These are phyloP conservation scores for Hippophae tibetana DNA, from an alignment of 306 rosid species.

Conservation along the genomic window DNA sequence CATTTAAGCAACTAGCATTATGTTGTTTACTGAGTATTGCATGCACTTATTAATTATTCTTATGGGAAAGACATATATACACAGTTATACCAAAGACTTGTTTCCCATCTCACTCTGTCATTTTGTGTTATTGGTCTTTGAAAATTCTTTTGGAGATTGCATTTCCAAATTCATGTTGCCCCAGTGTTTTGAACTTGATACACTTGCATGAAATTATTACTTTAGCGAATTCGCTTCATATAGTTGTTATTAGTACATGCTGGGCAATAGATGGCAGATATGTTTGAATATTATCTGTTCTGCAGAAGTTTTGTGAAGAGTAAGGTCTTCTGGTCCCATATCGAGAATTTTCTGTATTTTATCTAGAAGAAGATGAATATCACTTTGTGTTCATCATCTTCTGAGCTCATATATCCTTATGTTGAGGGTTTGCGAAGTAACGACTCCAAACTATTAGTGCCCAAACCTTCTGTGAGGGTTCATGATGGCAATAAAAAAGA, in stretches of 20 bases:
- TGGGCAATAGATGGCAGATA: neutral
- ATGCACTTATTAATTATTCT: too few relatives aligned
- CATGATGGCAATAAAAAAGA: constrained; percentile 32
- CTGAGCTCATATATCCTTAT: constrained; percentile 32
- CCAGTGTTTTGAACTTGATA: too few relatives aligned
- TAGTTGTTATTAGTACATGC: neutral
- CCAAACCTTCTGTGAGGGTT: constrained; percentile 30
- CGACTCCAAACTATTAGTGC: constrained; percentile 19
- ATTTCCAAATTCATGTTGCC: too few relatives aligned
- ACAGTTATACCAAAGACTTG: too few relatives aligned
- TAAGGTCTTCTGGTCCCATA: neutral
- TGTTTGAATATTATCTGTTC: neutral
- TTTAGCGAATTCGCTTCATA: neutral
- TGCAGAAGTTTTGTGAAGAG: neutral
- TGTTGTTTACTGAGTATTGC: too few relatives aligned
- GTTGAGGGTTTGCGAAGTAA: constrained; percentile 30
- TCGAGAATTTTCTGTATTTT: neutral
- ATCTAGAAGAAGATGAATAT: constrained; percentile 33
- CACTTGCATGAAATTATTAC: neutral
- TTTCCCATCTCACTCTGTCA: too few relatives aligned
- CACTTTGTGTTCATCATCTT: constrained; percentile 33
- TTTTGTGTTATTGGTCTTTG: too few relatives aligned
- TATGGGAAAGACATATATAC: too few relatives aligned
- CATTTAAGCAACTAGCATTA: too few relatives aligned
- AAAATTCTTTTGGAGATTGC: too few relatives aligned